Base-by-base conservation (phyloP, 1,284 basidiomycete genomes). In the Cryptococcus hybrid region DNA sequence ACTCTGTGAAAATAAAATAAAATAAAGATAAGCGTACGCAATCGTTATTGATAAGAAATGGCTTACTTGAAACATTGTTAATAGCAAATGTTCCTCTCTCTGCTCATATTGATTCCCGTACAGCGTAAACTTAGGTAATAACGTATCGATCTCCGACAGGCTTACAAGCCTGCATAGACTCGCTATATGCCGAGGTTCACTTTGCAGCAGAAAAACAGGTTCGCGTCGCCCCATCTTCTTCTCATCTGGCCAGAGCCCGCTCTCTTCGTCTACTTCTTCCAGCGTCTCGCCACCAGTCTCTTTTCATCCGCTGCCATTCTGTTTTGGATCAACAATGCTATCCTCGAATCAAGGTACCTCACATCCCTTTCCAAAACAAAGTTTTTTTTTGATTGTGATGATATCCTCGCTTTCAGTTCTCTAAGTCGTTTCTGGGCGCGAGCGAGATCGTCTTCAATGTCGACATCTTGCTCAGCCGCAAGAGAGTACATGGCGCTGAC, bases 91-190 rank as follows among this genome's bases (percentile, higher is more conserved):
- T 79, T 99, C 96, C 81, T 99, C 96, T 68, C 95, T 84, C 72
- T 90, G 92, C 80, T 99, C 96, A 82, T 99, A 99, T 79, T 99
- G 96, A 82, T 98, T 98, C 66, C 95, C 96, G 77, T 98, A 99
- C 39, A 99, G 85, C 15, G 95, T 98, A 80, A 99, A 99, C n/a
- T n/a, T n/a, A n/a, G n/a, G 96, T 30, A 99, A 85, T 55, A 99
- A 87, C 44, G 94, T 97, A 79, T 99, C 95, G 70, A 99, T 98
- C 81, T 99, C 95, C 47, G 90, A 86, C 44, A 99, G 80, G 65
- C 88, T 92, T 78, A 99, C 96, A 56, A 99, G 87, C n/a, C 96
- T 88, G 74, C 96, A 99, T 45, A 99, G 85, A 30, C 90, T 86
- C 40, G 96, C 96, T 67, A 98, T 89, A 78, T 99, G 96, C 52